phyloP scores from a whole-genome alignment of 2,329 filamentous ascomycete genomes.

The Cordyceps fumosorosea region DNA sequence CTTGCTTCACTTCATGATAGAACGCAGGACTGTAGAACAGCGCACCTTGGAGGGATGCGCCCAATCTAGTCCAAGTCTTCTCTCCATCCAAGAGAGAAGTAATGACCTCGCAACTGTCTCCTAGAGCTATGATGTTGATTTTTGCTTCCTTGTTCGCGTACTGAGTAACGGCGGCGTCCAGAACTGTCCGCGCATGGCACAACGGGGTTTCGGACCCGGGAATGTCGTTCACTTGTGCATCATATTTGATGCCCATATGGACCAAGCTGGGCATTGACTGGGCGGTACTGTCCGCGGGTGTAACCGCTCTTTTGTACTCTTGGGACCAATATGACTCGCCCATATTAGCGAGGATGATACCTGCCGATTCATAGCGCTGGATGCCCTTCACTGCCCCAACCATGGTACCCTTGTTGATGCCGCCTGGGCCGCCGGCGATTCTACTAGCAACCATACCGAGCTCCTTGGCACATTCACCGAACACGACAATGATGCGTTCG shows the following conservation, averaged over 20 bases:
- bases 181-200: constrained; percentile 61
- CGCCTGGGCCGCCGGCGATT: constrained; percentile 53
- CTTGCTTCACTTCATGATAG: constrained; percentile 24
- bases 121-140: constrained; percentile 65
- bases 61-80: constrained; percentile 43
- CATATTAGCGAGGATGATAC: constrained; percentile 69
- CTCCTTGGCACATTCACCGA: constrained; percentile 66
- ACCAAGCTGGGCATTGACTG: constrained; percentile 58
- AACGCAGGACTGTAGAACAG: constrained; percentile 44
- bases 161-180: constrained; percentile 53
- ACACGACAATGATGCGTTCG: constrained; percentile 62
- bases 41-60: constrained; percentile 39
- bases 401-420: constrained; percentile 64
- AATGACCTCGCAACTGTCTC: constrained; percentile 55
- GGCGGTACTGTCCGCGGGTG: constrained; percentile 46
- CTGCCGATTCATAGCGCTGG: constrained; percentile 31
- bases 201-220: constrained; percentile 48
- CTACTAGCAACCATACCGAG: constrained; percentile 70
- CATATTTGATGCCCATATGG: constrained; percentile 46
- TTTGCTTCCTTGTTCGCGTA: constrained; percentile 42
- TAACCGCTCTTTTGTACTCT: constrained; percentile 53
- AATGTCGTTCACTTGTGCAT: constrained; percentile 53
- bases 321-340: constrained; percentile 75
- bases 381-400: constrained; percentile 54
- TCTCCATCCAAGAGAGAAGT: constrained; percentile 52